Evolutionary conservation across 495 filamentous ascomycete species (phyloP), one percentile per base, ranked within the genome.

Genomic region (Alectoria sarmentosa): DNA sequence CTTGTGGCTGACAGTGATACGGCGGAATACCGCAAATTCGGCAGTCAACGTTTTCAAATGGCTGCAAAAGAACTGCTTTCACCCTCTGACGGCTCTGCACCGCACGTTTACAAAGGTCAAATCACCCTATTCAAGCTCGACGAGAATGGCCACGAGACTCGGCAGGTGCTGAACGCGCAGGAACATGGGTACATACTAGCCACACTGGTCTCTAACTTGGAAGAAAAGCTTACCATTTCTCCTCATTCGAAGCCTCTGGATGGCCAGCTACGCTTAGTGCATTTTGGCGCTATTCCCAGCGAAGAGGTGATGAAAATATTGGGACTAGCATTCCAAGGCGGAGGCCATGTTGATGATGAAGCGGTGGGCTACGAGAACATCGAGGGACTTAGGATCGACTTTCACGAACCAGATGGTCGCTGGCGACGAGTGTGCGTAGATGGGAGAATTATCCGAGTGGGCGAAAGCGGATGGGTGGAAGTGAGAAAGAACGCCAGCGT

Each of bases 341-440:
- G 93, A 0, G 80, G 77, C 66, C 92, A 98, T 76, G 79, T 90
- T 2, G 73, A 79, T 0, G 72, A 89, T 70, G 69, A 75, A 11
- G 66, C 66, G 38, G 88, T 93, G 3, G 79, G 80, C 0, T 96
- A 96, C 72, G 80, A 84, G 26, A 76, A 80, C 32, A 75, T 91
- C 48, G 82, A 86, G 4, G 80, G 82, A 30, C 54, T 92, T 30
- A 79, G 78, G 54, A 83, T 96, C 37, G 79, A 85, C 41, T 85
- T 95, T 44, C 64, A 79, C 13, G 87, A 92, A 68, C 64, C 70
- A 19, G 78, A 85, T 54, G 78, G 83, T 49, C 78, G 84, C 66
- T 96, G 91, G 91, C 77, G 92, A 63, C 83, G 90, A 65, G 83
- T 95, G 3, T 98, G 92, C 71, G 77, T 98, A 30, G 93, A 98